Evolutionary conservation across 1,284 basidiomycete species (phyloP).

Genomic region (Ustilago nuda): DNA sequence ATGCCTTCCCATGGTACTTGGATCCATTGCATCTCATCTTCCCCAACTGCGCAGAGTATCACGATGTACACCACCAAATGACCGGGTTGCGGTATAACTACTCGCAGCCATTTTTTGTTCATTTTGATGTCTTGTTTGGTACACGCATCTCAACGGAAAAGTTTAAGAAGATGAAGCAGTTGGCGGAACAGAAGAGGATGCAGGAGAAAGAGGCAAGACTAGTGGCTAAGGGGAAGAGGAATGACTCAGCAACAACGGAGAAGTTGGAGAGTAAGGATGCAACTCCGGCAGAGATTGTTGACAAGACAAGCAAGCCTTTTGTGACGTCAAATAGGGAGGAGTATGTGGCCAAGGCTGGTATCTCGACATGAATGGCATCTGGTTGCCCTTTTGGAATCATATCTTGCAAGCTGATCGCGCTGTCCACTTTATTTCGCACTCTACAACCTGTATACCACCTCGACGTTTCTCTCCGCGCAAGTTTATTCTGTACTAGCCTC

Average conservation of each 20-base stretch:
- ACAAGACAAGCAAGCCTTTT: slow-evolving; percentile 37
- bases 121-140: slow-evolving; percentile 75
- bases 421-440: not conserved
- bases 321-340: slow-evolving; percentile 35
- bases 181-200: slow-evolving; percentile 33
- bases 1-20: slow-evolving; percentile 85
- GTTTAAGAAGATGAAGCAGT: slow-evolving; percentile 61
- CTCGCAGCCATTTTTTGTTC: slow-evolving; percentile 85
- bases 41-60: slow-evolving; percentile 95
- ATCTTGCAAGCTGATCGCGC: not conserved
- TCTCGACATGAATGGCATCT: slow-evolving; percentile 16
- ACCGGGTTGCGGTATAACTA: slow-evolving; percentile 97
- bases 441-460: slow-evolving; percentile 6
- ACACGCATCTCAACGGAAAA: slow-evolving; percentile 76
- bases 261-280: slow-evolving; percentile 24
- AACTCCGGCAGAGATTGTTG: slow-evolving; percentile 33
- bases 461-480: not conserved
- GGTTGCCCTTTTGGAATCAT: not conserved
- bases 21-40: slow-evolving; percentile 81
- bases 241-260: not conserved
- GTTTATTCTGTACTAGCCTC: not conserved
- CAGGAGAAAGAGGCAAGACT: slow-evolving; percentile 23
- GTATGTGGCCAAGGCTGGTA: slow-evolving; percentile 52
- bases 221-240: not conserved
- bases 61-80: slow-evolving; percentile 94